Conservation (phyloP, 139 green algal genomes). For the Tetratostichococcus sp. region DNA sequence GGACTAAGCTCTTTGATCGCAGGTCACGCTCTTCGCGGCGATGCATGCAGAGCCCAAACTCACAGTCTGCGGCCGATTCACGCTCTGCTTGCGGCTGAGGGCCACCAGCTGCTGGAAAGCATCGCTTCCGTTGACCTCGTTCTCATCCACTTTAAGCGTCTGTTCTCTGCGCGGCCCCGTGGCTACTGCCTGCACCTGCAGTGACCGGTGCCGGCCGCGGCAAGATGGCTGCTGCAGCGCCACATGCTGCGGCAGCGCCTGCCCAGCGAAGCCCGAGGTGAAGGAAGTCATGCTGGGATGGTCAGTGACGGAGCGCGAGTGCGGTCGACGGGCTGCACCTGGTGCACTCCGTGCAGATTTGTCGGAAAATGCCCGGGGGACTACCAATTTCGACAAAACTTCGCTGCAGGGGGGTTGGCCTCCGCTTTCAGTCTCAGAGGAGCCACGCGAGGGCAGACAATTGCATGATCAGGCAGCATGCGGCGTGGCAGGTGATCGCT, state of each 20-base stretch:
- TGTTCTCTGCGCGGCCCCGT: not conserved
- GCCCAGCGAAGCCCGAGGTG: not conserved
- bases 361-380: not conserved
- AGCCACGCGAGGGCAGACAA: no score
- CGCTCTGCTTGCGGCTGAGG: conserved; percentile 48
- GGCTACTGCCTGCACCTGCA: not conserved
- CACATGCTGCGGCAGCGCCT: not conserved
- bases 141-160: not conserved
- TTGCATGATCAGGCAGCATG: no score
- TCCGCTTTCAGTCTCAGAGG: no score
- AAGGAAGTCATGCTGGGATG: not conserved
- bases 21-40: no score
- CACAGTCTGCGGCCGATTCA: conserved; percentile 71
- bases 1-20: no score
- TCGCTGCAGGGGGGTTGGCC: no score
- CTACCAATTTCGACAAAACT: no score
- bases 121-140: conserved; percentile 17
- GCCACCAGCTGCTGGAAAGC: conserved; percentile 60
- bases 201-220: no score
- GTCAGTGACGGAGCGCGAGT: not conserved
- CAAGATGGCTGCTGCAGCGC: not conserved
- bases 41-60: not conserved
- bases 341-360: not conserved
- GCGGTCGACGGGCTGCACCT: not conserved
- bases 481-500: no score